Percentiles rank a stretch among this genome's conserved stretches.
Conservation (phyloP, 768 basidiomycete species). For the Ephemerocybe angulata region DNA sequence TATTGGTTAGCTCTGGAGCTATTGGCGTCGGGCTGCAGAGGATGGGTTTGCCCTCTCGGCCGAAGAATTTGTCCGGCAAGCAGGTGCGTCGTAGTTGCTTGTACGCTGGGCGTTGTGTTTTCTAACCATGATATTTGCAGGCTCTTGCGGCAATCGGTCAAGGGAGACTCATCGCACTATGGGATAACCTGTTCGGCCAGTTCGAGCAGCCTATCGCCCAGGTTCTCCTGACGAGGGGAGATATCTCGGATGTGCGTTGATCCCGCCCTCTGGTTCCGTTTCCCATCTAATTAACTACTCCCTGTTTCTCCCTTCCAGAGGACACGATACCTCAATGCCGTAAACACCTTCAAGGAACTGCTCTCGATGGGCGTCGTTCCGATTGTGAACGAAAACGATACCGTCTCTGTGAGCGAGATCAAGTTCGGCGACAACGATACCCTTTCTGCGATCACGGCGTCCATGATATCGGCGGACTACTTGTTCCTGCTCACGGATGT, state of each 20-base stretch:
- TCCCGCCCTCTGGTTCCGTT: not conserved
- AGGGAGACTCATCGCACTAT: constrained; percentile 91
- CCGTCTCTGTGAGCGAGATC: constrained; percentile 97
- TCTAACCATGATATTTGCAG: constrained; percentile 37
- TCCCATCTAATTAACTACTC: constrained; percentile 51
- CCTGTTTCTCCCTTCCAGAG: constrained; percentile 70
- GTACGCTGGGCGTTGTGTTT: not conserved
- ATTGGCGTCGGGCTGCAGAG: constrained; percentile 92
- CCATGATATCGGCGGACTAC: constrained; percentile 98
- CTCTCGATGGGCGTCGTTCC: constrained; percentile 93
- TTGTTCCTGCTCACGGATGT: constrained; percentile 96
- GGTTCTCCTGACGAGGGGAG: constrained; percentile 88
- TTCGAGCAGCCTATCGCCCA: constrained; percentile 95
- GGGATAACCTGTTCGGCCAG: constrained; percentile 95
- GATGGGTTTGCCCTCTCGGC: constrained; percentile 77
- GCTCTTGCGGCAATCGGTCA: constrained; percentile 97
- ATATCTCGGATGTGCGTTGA: constrained; percentile 90
- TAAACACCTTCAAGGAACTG: constrained; percentile 91
- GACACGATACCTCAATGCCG: constrained; percentile 93
- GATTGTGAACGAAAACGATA: constrained; percentile 99
- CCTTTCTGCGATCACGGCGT: constrained; percentile 92
- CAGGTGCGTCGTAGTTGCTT: constrained; percentile 53
- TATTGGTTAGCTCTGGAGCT: constrained; percentile 95
- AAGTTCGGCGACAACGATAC: constrained; percentile 99
- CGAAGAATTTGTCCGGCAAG: constrained; percentile 85